Evolutionary conservation across 2,329 filamentous ascomycete species (phyloP).

Genomic region (Ceratocystiopsis brevicomis): DNA sequence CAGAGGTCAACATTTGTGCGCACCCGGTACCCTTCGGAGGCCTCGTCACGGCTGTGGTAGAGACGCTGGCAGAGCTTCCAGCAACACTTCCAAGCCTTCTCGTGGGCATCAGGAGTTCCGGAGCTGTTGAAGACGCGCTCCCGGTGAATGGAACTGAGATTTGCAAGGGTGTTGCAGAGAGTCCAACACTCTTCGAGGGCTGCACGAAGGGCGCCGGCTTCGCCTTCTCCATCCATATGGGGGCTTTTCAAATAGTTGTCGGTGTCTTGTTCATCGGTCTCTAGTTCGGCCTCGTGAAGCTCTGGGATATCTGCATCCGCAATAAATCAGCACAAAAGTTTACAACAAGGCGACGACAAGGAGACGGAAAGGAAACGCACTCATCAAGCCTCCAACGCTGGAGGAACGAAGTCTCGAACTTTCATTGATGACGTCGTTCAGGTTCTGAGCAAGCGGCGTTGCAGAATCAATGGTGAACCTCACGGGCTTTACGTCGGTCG

Average conservation of each 20-base stretch:
- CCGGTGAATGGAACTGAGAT: conserved; percentile 66
- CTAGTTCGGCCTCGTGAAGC: conserved; percentile 28
- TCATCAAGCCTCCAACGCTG: conserved; percentile 59
- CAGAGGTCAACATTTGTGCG: conserved; percentile 67
- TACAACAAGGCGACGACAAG: background rate
- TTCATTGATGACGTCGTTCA: conserved; percentile 49
- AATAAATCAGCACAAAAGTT: background rate
- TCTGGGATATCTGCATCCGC: conserved; percentile 32
- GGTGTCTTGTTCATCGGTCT: conserved; percentile 34
- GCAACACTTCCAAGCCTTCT: conserved; percentile 82
- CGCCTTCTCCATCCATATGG: conserved; percentile 27
- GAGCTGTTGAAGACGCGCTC: conserved; percentile 60
- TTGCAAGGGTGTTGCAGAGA: conserved; percentile 76
- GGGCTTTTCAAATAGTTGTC: conserved; percentile 25
- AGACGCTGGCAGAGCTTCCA: conserved; percentile 84
- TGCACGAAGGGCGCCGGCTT: conserved; percentile 49
- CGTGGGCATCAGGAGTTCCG: conserved; percentile 56
- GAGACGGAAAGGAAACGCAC: conserved; percentile 9
- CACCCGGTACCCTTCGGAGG: conserved; percentile 45
- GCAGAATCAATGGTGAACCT: conserved; percentile 48
- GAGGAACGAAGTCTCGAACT: conserved; percentile 40
- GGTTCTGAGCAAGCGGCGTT: conserved; percentile 68
- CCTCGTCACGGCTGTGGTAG: conserved; percentile 62
- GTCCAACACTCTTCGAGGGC: conserved; percentile 85
- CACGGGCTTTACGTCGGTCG: conserved; percentile 51